Conservation (phyloP, 2,329 filamentous ascomycete genomes). For the Piedraia hortae region DNA sequence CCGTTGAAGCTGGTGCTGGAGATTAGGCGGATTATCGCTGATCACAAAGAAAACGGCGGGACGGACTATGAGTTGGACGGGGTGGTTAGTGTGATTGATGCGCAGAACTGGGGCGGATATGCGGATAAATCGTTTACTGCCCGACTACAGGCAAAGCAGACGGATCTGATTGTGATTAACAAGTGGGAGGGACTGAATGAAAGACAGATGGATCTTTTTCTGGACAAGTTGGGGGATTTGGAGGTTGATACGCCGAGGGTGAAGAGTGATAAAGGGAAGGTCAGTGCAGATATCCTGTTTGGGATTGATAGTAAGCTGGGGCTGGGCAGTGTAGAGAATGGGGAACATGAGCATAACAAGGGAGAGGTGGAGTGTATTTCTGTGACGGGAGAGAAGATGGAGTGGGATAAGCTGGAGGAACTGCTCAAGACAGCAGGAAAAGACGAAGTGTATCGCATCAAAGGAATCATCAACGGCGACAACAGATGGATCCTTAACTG, state of each 20-base stretch:
- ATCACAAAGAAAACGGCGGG: slow-evolving; percentile 38
- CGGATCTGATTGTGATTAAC: slow-evolving; percentile 73
- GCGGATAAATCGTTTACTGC: slow-evolving; percentile 78
- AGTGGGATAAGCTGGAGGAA: slow-evolving; percentile 30
- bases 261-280: slow-evolving; percentile 56
- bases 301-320: slow-evolving; percentile 67
- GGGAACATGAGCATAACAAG: slow-evolving; percentile 34
- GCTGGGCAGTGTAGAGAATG: slow-evolving; percentile 16
- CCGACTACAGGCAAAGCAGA: slow-evolving; percentile 65
- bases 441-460: slow-evolving; percentile 90
- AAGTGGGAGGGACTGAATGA: slow-evolving; percentile 67
- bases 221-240: slow-evolving; percentile 55
- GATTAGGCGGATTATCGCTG: slow-evolving; percentile 56
- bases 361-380: slow-evolving; percentile 78
- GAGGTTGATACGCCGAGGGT: slow-evolving; percentile 53
- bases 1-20: slow-evolving; percentile 78
- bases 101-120: slow-evolving; percentile 86
- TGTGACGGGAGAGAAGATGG: slow-evolving; percentile 35
- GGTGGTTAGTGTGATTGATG: slow-evolving; percentile 70
- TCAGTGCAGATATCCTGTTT: slow-evolving; percentile 55
- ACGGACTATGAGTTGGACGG: slow-evolving; percentile 58
- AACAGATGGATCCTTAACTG: slow-evolving; percentile 77
- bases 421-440: slow-evolving; percentile 53
- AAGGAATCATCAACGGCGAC: slow-evolving; percentile 31
- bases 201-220: slow-evolving; percentile 43